Percentiles rank a stretch among this genome's conserved stretches.
These are phyloP conservation scores for Echeveria elegans DNA, from an alignment of 164 flowering plant species.

Conservation along the genomic window DNA sequence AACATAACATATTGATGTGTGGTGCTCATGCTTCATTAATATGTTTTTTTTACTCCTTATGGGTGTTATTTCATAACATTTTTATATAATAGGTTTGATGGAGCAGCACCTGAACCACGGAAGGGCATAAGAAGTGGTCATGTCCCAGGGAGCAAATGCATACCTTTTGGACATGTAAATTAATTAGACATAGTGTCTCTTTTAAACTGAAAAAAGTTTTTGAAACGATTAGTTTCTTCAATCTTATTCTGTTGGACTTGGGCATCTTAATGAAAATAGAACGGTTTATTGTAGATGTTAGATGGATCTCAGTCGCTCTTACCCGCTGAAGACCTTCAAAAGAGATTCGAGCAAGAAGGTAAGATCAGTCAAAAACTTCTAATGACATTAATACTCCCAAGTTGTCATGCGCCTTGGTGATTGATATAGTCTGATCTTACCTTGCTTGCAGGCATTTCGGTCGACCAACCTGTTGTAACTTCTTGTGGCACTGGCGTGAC, in stretches of 20 bases:
- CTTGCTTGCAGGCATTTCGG: constrained; percentile 52
- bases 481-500: constrained; percentile 98
- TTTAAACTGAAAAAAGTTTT: background rate
- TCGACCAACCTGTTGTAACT: constrained; percentile 61
- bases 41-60: background rate
- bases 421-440: background rate
- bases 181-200: background rate
- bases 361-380: background rate
- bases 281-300: constrained; percentile 51
- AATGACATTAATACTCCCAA: background rate
- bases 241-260: background rate
- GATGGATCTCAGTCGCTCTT: constrained; percentile 75
- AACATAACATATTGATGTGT: background rate
- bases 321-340: constrained; percentile 64
- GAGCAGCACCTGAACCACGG: constrained; percentile 82
- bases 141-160: constrained; percentile 93
- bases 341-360: constrained; percentile 84
- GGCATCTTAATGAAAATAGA: too few species aligned
- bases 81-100: constrained; percentile 66
- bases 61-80: background rate
- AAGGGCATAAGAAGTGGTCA: constrained; percentile 94
- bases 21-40: background rate
- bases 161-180: constrained; percentile 79
- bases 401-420: background rate
- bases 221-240: background rate